Percentiles rank a stretch among this genome's conserved stretches.
Evolutionary conservation across 352 stramenopile genomes (phyloP).

Genomic region (Phytophthora meadii): DNA sequence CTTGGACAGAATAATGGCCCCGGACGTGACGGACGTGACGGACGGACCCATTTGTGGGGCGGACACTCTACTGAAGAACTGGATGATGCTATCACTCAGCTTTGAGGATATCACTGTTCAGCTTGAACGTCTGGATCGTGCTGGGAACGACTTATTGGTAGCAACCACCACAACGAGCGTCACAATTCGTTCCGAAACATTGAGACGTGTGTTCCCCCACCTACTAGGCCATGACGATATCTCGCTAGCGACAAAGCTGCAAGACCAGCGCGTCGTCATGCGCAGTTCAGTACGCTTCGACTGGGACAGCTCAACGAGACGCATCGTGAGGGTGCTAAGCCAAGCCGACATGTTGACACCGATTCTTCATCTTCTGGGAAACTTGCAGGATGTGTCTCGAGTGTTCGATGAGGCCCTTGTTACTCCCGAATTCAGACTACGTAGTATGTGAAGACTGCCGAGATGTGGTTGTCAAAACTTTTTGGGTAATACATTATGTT

Average conservation of each 20-base stretch:
- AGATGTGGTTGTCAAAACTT: background rate
- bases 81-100: constrained; percentile 1
- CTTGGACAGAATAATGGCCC: background rate
- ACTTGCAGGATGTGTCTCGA: constrained; percentile 5
- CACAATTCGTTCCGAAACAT: background rate
- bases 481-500: constrained; percentile 15
- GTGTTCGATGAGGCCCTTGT: constrained; percentile 8
- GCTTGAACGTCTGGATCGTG: constrained; percentile 4
- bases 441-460: too few species aligned
- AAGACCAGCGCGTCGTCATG: constrained; percentile 6
- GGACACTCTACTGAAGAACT: constrained; percentile 1
- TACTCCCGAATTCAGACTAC: constrained; percentile 7
- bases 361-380: constrained; percentile 9
- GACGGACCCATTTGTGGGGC: background rate
- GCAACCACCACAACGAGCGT: constrained; percentile 15
- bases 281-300: constrained; percentile 13
- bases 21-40: constrained; percentile 9
- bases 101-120: constrained; percentile 11
- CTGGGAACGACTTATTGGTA: background rate
- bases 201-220: constrained; percentile 8
- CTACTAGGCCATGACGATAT: background rate
- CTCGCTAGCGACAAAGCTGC: constrained; percentile 3
- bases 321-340: constrained; percentile 3
- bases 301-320: background rate
- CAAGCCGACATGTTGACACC: constrained; percentile 15